A percentile compares a stretch with the other conserved stretches of the same genome.
These are phyloP conservation scores for Cyanidioschyzon merolae DNA, from an alignment of 23 red algal genomes.

Conservation along the genomic window DNA sequence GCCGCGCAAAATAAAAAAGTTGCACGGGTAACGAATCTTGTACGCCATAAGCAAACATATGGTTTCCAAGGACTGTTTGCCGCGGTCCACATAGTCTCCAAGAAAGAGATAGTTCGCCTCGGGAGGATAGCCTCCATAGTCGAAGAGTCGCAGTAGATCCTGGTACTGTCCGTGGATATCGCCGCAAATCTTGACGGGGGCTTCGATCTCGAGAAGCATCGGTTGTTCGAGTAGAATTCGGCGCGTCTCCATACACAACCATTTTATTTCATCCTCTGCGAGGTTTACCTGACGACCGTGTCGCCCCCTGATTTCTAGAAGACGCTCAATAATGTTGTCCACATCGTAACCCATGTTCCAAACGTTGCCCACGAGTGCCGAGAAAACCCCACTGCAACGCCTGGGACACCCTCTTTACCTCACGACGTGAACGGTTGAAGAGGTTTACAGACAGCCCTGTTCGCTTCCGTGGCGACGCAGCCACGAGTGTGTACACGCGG, in stretches of 20 bases:
- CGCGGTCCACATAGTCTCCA: constrained; percentile 98
- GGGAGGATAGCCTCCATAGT: constrained; percentile 96
- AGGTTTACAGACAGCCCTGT: too few species aligned
- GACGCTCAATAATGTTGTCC: constrained; percentile 71
- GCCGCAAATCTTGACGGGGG: constrained; percentile 94
- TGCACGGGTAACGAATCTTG: constrained; percentile 98
- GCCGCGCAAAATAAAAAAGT: constrained; percentile 99
- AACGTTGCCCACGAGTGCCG: not conserved
- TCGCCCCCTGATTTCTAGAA: constrained; percentile 65
- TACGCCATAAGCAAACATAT: constrained; percentile 97
- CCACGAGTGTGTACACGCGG: too few species aligned
- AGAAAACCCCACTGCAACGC: too few species aligned
- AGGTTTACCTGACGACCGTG: constrained; percentile 77
- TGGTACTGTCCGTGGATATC: constrained; percentile 99
- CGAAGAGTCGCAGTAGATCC: constrained; percentile 94
- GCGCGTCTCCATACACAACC: constrained; percentile 71
- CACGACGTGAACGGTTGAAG: too few species aligned
- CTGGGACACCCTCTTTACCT: too few species aligned
- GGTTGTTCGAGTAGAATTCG: constrained; percentile 78
- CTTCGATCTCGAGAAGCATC: constrained; percentile 85
- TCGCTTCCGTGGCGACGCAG: too few species aligned
- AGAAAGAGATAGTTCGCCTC: constrained; percentile 94
- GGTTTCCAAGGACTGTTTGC: constrained; percentile 89
- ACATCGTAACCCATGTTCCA: constrained; percentile 32
- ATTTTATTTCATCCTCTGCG: constrained; percentile 73